phyloP scores from a whole-genome alignment of 2,329 filamentous ascomycete species.

The Apiospora arundinis region DNA sequence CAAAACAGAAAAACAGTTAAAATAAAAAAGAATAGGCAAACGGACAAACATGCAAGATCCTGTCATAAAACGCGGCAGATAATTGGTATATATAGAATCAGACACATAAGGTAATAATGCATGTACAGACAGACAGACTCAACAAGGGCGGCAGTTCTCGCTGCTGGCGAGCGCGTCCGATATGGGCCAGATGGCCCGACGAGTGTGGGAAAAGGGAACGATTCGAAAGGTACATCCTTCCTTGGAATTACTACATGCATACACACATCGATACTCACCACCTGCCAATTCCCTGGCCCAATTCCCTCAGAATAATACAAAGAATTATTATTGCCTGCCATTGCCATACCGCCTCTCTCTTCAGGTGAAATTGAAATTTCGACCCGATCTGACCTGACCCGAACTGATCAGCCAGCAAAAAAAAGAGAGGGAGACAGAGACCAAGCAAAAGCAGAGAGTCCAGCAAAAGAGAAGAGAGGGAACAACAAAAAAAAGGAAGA shows the following conservation, averaged over 20 bases:
- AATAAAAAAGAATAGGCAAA: not conserved
- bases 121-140: constrained; percentile 2
- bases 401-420: not conserved
- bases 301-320: constrained; percentile 8
- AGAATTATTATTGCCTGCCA: constrained; percentile 14
- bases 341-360: constrained; percentile 14
- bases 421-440: not conserved
- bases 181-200: constrained; percentile 5
- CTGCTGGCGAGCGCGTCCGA: constrained; percentile 1
- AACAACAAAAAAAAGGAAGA: not conserved
- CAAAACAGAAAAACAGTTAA: not conserved
- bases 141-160: constrained; percentile 1
- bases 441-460: constrained; percentile 7
- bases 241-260: constrained; percentile 1
- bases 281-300: constrained; percentile 16
- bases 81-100: constrained; percentile 4
- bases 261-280: not conserved
- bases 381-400: constrained; percentile 1
- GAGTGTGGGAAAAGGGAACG: constrained; percentile 7
- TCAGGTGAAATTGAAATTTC: constrained; percentile 16
- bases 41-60: not conserved
- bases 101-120: not conserved
- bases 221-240: constrained; percentile 16
- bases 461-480: constrained; percentile 3
- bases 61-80: constrained; percentile 4